phyloP scores from a whole-genome alignment of 352 stramenopile genomes.

The Peronospora destructor region DNA sequence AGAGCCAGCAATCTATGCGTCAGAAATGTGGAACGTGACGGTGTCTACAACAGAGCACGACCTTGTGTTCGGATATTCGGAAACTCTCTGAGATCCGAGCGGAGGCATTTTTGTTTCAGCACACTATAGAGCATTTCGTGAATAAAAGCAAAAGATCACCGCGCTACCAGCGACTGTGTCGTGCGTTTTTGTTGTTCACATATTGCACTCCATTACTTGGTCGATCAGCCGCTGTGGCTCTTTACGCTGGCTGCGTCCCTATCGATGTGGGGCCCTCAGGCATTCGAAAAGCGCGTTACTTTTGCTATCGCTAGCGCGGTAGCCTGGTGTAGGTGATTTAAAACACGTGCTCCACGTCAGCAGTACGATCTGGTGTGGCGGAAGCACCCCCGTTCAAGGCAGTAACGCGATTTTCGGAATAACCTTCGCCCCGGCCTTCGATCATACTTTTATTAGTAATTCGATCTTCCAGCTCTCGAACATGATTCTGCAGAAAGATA shows the following conservation, averaged over 20 bases:
- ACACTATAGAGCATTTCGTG: constrained; percentile 36
- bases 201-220: constrained; percentile 21
- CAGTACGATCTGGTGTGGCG: constrained; percentile 9
- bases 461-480: constrained; percentile 32
- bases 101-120: constrained; percentile 18
- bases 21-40: constrained; percentile 76
- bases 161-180: constrained; percentile 13
- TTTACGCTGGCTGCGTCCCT: constrained; percentile 7
- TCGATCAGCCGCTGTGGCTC: not conserved
- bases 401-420: constrained; percentile 12
- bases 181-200: constrained; percentile 17
- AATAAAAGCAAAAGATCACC: constrained; percentile 22
- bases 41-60: constrained; percentile 39
- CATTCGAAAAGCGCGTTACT: constrained; percentile 6
- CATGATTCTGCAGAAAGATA: constrained; percentile 19
- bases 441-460: constrained; percentile 7
- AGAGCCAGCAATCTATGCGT: constrained; percentile 73
- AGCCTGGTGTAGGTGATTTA: constrained; percentile 2
- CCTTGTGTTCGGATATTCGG: constrained; percentile 36
- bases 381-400: constrained; percentile 11
- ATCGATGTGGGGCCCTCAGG: constrained; percentile 15
- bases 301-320: constrained; percentile 2
- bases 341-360: constrained; percentile 14
- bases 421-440: constrained; percentile 4
- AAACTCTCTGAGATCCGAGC: constrained; percentile 28